phyloP scores from a whole-genome alignment of 495 filamentous ascomycete species.

The Daldinia bambusicola region DNA sequence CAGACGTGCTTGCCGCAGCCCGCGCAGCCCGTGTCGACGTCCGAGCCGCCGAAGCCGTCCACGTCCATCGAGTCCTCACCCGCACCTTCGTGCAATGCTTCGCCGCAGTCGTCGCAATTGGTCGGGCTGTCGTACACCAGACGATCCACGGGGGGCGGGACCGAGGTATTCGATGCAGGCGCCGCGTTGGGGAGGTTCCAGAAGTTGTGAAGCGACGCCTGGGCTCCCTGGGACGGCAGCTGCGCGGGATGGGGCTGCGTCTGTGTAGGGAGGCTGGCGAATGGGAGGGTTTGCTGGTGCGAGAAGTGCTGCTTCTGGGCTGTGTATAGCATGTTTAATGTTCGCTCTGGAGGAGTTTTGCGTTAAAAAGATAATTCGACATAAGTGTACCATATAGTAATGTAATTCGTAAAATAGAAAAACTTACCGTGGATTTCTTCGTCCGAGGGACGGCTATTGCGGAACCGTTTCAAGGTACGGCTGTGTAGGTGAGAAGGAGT shows the following conservation, averaged over 20 bases:
- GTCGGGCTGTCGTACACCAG: slow-evolving; percentile 30
- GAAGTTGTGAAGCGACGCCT: slow-evolving; percentile 60
- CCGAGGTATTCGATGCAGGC: slow-evolving; percentile 2
- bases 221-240: slow-evolving; percentile 32
- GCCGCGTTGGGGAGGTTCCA: slow-evolving; percentile 54
- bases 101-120: slow-evolving; percentile 59
- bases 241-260: slow-evolving; percentile 18
- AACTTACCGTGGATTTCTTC: slow-evolving; percentile 59
- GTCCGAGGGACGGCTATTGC: slow-evolving; percentile 61
- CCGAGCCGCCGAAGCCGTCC: slow-evolving; percentile 27
- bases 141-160: slow-evolving; percentile 6
- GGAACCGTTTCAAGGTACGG: slow-evolving; percentile 62
- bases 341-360: slow-evolving; percentile 52
- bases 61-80: slow-evolving; percentile 43
- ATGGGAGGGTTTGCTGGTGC: slow-evolving; percentile 17
- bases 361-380: slow-evolving; percentile 26
- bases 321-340: slow-evolving; percentile 58
- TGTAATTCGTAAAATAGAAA: slow-evolving; percentile 16
- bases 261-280: slow-evolving; percentile 18
- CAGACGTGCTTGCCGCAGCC: slow-evolving; percentile 60
- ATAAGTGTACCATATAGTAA: neutral
- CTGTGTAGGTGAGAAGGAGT: slow-evolving; percentile 49
- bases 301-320: slow-evolving; percentile 54
- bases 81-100: slow-evolving; percentile 36
- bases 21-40: slow-evolving; percentile 43